These are phyloP conservation scores for Mimosa pudica DNA, from an alignment of 306 rosid genomes.

Conservation along the genomic window DNA sequence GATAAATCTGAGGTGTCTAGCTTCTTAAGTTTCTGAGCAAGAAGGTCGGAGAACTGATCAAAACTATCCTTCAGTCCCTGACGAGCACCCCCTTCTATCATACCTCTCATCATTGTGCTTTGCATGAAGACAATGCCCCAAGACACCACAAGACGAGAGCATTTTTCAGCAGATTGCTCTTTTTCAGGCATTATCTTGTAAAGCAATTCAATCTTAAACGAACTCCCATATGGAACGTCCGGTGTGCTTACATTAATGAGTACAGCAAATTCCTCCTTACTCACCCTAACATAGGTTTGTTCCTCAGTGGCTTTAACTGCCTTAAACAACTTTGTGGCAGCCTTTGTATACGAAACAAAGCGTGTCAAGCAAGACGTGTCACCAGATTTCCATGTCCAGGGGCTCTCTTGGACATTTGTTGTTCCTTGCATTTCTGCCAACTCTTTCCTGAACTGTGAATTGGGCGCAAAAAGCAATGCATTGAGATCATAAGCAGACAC, in stretches of 20 bases:
- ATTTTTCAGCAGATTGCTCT: slow-evolving; percentile 55
- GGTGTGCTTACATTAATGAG: slow-evolving; percentile 66
- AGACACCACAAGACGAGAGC: slow-evolving; percentile 66
- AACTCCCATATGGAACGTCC: slow-evolving; percentile 80
- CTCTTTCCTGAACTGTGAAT: slow-evolving; percentile 69
- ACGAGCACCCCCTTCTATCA: slow-evolving; percentile 73
- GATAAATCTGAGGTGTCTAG: slow-evolving; percentile 42
- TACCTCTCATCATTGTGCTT: slow-evolving; percentile 75
- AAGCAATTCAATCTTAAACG: slow-evolving; percentile 73
- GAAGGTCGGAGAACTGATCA: slow-evolving; percentile 49
- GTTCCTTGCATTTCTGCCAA: slow-evolving; percentile 67
- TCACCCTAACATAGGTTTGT: slow-evolving; percentile 69
- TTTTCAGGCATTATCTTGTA: slow-evolving; percentile 77
- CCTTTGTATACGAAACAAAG: slow-evolving; percentile 57
- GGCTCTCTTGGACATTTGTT: slow-evolving; percentile 64
- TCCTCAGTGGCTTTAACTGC: slow-evolving; percentile 75
- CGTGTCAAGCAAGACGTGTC: slow-evolving; percentile 60
- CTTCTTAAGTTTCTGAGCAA: slow-evolving; percentile 54
- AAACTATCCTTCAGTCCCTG: slow-evolving; percentile 83
- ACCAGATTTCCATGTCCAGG: slow-evolving; percentile 73
- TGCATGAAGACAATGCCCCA: slow-evolving; percentile 75
- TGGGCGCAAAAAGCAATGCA: slow-evolving; percentile 62
- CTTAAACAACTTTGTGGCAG: slow-evolving; percentile 72
- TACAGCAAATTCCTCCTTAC: slow-evolving; percentile 61
- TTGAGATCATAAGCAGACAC: slow-evolving; percentile 59